Evolutionary conservation across 2,329 filamentous ascomycete genomes (phyloP), one percentile per base, ranked within the genome.

Genomic region (Calonectria ilicicola): DNA sequence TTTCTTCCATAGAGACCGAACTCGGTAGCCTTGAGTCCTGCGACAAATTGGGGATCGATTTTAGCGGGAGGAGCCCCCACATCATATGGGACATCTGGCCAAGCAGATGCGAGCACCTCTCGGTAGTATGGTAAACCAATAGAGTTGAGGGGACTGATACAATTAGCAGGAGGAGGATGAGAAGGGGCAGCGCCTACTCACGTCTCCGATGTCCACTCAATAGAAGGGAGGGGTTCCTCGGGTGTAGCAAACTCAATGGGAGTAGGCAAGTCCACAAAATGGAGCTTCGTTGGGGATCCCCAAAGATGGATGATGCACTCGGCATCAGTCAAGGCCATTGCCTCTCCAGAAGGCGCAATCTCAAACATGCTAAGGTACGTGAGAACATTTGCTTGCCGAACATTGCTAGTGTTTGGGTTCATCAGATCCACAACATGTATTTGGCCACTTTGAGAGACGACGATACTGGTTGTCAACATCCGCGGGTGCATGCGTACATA

Each of bases 401-500:
- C 91, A 77, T 94, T 96, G 81, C 95, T 95, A 23, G 94, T 93
- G 80, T 97, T 96, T 0, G 95, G 94, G 74, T 98, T 98, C 91
- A 97, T 95, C 6, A 99, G 90, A 83, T 99, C 97, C 64, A 98
- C 95, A 17, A 98, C 93, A 82, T 99, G 96, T 83, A 99, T 94
- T 83, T 98, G 95, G 1, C 97, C 97, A 51, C 92, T 94, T 80
- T 97, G 95, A 3, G 96, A 98, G 32, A 96, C 93, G 63, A 99
- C 95, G 73, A 99, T 96, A 79, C 95, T 96, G 0, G 97, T 98
- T 0, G 97, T 98, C 23, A 95, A 93, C 90, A 99, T 94, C 79
- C 95, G 93, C 1, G 97, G 97, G 82, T 99, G 97, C 94, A 99
- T 97, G 71, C 97, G 93, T 49, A 98, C 96, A 85, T 95, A 98